Conservation (phyloP, 2,329 filamentous ascomycete species). For the Alternaria rosae region DNA sequence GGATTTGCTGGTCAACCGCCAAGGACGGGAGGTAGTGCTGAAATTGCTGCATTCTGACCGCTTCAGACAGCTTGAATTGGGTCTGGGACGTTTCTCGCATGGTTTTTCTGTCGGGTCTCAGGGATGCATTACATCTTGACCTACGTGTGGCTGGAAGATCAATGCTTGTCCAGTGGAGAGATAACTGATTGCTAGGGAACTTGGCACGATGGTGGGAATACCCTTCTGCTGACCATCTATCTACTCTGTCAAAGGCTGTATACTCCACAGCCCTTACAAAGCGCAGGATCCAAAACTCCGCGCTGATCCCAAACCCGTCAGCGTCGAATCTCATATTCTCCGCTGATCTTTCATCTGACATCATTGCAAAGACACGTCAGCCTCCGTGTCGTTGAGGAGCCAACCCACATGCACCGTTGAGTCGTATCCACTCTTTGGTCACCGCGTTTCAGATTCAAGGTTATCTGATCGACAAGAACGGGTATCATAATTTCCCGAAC, state of each 20-base stretch:
- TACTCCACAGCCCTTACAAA: background rate
- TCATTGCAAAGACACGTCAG: slow-evolving; percentile 1
- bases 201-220: background rate
- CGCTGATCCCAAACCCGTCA: background rate
- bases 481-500: slow-evolving; percentile 10
- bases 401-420: background rate
- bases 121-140: background rate
- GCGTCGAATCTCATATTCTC: background rate
- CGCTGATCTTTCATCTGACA: background rate
- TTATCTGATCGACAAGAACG: slow-evolving; percentile 10
- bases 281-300: background rate
- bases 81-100: background rate
- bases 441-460: slow-evolving; percentile 10
- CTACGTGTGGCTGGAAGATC: background rate
- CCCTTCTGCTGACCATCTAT: background rate
- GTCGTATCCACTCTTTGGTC: slow-evolving; percentile 1
- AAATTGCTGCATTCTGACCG: background rate
- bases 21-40: background rate
- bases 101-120: background rate
- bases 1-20: background rate
- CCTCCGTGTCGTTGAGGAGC: background rate
- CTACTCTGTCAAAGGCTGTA: background rate
- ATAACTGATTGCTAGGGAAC: background rate
- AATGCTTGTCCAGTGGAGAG: background rate
- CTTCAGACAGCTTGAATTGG: background rate